Base-by-base conservation (phyloP, 2,329 filamentous ascomycete genomes). In the Chalaropsis thielavioides region DNA sequence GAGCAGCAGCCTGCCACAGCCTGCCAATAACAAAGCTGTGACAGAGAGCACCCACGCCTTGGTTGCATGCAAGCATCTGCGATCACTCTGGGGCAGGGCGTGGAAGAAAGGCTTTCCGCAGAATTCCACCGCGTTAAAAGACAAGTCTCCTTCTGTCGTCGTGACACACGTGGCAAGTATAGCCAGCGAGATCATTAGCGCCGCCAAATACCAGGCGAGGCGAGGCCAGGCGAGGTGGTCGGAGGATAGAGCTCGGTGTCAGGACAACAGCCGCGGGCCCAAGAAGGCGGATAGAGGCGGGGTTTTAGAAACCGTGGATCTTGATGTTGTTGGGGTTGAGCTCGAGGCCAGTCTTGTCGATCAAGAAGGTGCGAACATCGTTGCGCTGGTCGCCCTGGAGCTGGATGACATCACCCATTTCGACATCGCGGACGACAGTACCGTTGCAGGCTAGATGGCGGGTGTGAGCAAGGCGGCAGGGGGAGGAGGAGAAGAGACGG, bases 331-430 rank as follows among this genome's bases (percentile, higher is more conserved):
- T 95, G 77, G 86, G 83, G 79, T 96, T 90, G 75, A 96, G 87
- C 77, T 90, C 90, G 73, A 97, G 84, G 74, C 92, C 89, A 79
- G 92, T 90, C 84, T 95, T 95, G 81, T 96, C 89, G 79, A 86
- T 86, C 78, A 97, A 86, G 82, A 97, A 99, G 75, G 96, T 91
- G 78, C 95, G 89, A 76, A 96, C 89, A 85, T 96, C 91, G 81
- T 95, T 95, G 80, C 94, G 92, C 83, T 99, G 94, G 78, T 99
- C 94, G 74, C 94, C 94, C 80, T 99, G 94, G 75, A 99, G 88
- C 83, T 99, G 94, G 76, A 99, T 96, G 83, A 97, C 92, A 83
- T 97, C 92, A 76, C 92, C 92, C 90, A 96, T 96, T 80, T 95
- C 91, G 72, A 83, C 84, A 79, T 97, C 92, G 75, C 85, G 85